Percentiles rank a stretch among this genome's conserved stretches.
Conservation (phyloP, 441 rosid species). For the Syzygium syzygioides region DNA sequence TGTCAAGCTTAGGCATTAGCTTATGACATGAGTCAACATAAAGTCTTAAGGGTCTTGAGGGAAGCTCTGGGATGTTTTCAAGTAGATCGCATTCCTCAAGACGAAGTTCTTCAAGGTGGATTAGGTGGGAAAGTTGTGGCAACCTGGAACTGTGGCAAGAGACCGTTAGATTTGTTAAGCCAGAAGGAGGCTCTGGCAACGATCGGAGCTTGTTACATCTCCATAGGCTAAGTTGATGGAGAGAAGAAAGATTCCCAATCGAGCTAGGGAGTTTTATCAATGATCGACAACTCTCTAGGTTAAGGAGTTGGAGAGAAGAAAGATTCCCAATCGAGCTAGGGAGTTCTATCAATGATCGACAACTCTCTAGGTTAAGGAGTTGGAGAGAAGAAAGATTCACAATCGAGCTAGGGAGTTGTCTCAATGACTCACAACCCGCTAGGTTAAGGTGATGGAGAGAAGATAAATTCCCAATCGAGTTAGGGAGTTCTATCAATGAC, state of each 20-base stretch:
- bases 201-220: not conserved
- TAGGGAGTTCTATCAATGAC: not conserved
- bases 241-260: not conserved
- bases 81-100: not conserved
- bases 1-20: not conserved
- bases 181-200: not conserved
- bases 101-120: not conserved
- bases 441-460: not conserved
- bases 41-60: not conserved
- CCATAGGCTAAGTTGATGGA: not conserved
- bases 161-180: no score
- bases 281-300: not conserved
- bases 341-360: no score
- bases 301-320: not conserved
- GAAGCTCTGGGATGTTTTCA: not conserved
- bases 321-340: not conserved
- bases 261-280: not conserved
- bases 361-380: fast-evolving
- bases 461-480: not conserved
- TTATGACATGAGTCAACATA: not conserved
- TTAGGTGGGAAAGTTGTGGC: not conserved
- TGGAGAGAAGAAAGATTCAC: not conserved
- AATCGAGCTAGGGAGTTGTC: no score
- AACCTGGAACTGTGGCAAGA: not conserved
- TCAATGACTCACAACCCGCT: no score